Conservation (phyloP, 192 early-diverging fungal species). For the Gigaspora rosea region DNA sequence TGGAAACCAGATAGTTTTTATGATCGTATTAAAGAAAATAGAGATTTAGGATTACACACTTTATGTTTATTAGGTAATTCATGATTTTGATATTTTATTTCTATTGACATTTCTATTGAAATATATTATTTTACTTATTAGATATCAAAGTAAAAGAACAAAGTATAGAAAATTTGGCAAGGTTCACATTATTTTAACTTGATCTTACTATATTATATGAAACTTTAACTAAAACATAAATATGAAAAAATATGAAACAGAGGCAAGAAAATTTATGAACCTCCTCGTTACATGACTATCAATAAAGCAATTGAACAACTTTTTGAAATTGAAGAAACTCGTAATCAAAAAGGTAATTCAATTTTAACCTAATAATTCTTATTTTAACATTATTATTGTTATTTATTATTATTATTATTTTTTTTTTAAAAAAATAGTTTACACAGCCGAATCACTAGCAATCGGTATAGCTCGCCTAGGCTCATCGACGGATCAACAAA, state of each 20-base stretch:
- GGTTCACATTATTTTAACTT: slow-evolving; percentile 39
- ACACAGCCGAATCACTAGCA: slow-evolving; percentile 76
- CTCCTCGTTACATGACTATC: slow-evolving; percentile 96
- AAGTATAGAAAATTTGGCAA: slow-evolving; percentile 91
- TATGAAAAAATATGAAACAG: slow-evolving; percentile 39
- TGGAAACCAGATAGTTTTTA: slow-evolving; percentile 99
- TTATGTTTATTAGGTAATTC: slow-evolving; percentile 78
- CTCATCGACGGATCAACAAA: slow-evolving; percentile 70
- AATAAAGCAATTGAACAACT: slow-evolving; percentile 92
- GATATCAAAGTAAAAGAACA: slow-evolving; percentile 99
- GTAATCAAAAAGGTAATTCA: slow-evolving; percentile 57
- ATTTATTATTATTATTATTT: not conserved
- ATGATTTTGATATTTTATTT: slow-evolving; percentile 15
- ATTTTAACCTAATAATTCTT: slow-evolving; percentile 7
- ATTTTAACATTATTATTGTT: not conserved
- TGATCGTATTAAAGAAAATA: slow-evolving; percentile 88
- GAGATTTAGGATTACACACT: slow-evolving; percentile 84
- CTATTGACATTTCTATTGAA: not conserved
- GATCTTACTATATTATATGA: slow-evolving; percentile 4
- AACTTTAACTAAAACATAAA: not conserved
- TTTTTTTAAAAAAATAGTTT: slow-evolving; percentile 62
- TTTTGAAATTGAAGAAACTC: slow-evolving; percentile 86
- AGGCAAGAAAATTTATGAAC: slow-evolving; percentile 92
- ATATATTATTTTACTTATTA: slow-evolving; percentile 25
- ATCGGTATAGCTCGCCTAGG: slow-evolving; percentile 94